Conservation (phyloP, 768 basidiomycete genomes). For the Thelephora aurantiotincta region DNA sequence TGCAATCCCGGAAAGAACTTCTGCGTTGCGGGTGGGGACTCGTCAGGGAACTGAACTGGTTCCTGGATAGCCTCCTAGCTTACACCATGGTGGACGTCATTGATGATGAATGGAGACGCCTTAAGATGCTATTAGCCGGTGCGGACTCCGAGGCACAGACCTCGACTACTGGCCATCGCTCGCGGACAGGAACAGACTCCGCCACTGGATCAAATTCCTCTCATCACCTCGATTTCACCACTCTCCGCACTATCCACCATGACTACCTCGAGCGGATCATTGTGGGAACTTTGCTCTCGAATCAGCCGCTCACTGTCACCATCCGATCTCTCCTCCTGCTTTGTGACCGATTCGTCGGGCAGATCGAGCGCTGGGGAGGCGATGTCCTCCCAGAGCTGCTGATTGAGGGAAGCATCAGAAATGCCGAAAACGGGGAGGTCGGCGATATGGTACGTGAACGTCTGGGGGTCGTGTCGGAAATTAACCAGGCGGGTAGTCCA, state of each 20-base stretch:
- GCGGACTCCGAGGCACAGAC: slow-evolving; percentile 12
- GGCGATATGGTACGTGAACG: slow-evolving; percentile 66
- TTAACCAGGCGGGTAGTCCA: slow-evolving; percentile 48
- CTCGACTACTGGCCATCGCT: slow-evolving; percentile 8
- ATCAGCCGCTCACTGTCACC: slow-evolving; percentile 42
- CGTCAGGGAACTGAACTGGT: slow-evolving; percentile 84
- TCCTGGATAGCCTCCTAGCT: slow-evolving; percentile 66
- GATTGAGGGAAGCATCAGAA: slow-evolving; percentile 56
- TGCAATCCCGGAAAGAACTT: slow-evolving; percentile 45
- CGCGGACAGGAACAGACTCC: not conserved
- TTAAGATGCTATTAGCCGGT: slow-evolving; percentile 41
- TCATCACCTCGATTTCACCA: slow-evolving; percentile 66
- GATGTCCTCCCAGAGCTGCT: slow-evolving; percentile 77
- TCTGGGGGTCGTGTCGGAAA: slow-evolving; percentile 51
- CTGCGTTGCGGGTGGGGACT: slow-evolving; percentile 78
- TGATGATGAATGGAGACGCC: slow-evolving; percentile 63
- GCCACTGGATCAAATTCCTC: slow-evolving; percentile 12
- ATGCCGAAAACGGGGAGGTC: slow-evolving; percentile 36
- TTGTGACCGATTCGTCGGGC: slow-evolving; percentile 77
- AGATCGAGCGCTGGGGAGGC: slow-evolving; percentile 86
- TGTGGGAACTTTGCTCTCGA: slow-evolving; percentile 67
- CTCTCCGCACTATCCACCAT: slow-evolving; percentile 68
- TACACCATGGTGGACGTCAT: slow-evolving; percentile 89
- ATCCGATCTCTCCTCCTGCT: slow-evolving; percentile 66
- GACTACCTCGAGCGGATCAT: slow-evolving; percentile 69